phyloP scores from a whole-genome alignment of 208 protist species.

The Leishmania turanica region DNA sequence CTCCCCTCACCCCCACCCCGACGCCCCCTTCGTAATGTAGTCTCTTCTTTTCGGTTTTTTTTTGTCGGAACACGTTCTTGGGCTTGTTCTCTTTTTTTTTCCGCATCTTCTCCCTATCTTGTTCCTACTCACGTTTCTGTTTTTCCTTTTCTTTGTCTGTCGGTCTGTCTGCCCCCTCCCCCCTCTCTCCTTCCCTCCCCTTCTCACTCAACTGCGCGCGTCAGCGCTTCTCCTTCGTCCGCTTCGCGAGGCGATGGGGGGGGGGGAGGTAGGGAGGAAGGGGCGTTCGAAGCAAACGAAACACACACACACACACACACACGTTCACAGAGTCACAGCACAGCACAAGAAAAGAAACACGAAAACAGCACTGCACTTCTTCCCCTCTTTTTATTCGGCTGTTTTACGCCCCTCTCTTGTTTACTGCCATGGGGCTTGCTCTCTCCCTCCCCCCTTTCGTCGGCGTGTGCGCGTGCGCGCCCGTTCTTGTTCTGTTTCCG shows the following conservation, averaged over 20 bases:
- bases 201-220: background rate
- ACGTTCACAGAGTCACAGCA: no score
- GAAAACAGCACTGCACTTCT: background rate
- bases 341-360: background rate
- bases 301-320: no score
- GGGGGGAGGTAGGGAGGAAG: no score
- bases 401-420: background rate
- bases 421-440: background rate
- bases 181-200: background rate
- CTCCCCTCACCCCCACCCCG: background rate
- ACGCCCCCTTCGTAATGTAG: background rate
- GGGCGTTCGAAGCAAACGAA: background rate
- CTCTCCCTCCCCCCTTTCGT: background rate
- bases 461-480: background rate
- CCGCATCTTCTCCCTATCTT: background rate
- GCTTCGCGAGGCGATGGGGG: background rate
- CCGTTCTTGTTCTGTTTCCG: background rate
- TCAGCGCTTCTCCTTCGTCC: background rate
- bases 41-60: background rate
- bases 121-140: background rate
- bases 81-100: background rate
- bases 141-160: background rate
- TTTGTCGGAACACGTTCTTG: background rate
- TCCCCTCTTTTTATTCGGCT: background rate
- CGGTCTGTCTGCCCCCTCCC: background rate